A percentile compares a stretch with the other conserved stretches of the same genome.
Conservation (phyloP, 495 filamentous ascomycete species). For the Penicillium paxilli region DNA sequence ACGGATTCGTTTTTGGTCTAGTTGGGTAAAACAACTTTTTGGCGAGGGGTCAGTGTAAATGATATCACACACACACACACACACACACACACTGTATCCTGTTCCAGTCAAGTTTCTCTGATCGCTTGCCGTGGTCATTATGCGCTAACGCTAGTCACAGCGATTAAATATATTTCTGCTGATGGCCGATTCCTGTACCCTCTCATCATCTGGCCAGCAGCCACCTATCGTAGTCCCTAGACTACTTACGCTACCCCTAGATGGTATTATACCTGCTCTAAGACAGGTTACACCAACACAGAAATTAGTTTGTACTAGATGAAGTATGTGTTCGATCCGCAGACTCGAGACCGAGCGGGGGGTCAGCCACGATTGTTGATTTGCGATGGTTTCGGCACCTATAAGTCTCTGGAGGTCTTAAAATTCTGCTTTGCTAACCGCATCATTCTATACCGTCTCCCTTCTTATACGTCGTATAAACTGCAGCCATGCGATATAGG, state of each 20-base stretch:
- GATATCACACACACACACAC: no score
- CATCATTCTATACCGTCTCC: slow-evolving; percentile 30
- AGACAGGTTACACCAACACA: slow-evolving; percentile 31
- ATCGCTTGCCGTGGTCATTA: slow-evolving; percentile 16
- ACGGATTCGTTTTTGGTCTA: no score
- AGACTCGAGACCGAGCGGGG: slow-evolving; percentile 25
- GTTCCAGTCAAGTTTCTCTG: slow-evolving; percentile 15
- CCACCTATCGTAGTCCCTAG: slow-evolving; percentile 21
- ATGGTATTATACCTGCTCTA: slow-evolving; percentile 29
- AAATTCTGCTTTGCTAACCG: slow-evolving; percentile 30
- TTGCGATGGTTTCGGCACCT: slow-evolving; percentile 24
- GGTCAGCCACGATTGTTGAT: slow-evolving; percentile 24
- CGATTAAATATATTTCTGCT: slow-evolving; percentile 31
- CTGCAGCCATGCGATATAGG: slow-evolving; percentile 30
- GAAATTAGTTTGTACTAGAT: slow-evolving; percentile 36
- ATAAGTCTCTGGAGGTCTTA: slow-evolving; percentile 26
- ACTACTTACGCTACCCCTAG: slow-evolving; percentile 30
- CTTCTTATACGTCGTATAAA: slow-evolving; percentile 30
- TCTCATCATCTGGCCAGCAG: slow-evolving; percentile 40
- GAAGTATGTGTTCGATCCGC: slow-evolving; percentile 32
- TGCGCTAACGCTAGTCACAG: slow-evolving; percentile 26
- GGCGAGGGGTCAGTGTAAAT: no score
- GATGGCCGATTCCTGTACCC: slow-evolving; percentile 21
- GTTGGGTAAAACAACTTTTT: no score
- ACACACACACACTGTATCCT: no score